These are phyloP conservation scores for Helicosporidium sp. DNA, from an alignment of 139 green algal species.

Conservation along the genomic window DNA sequence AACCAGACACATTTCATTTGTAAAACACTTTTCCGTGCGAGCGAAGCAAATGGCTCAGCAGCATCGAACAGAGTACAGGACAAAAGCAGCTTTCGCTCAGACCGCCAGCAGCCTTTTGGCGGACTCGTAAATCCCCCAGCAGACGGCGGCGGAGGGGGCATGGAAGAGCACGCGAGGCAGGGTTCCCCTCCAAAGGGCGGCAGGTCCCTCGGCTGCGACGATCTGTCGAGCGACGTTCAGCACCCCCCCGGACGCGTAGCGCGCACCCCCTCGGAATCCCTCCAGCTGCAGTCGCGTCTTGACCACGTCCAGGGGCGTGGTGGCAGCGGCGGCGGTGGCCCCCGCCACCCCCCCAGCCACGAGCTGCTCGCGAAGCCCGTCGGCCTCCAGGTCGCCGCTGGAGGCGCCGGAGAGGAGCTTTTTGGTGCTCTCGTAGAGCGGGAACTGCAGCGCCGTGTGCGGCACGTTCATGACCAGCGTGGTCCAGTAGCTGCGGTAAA, in stretches of 20 bases:
- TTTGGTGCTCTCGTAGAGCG: conserved; percentile 77
- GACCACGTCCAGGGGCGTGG: conserved; percentile 74
- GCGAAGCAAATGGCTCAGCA: no score
- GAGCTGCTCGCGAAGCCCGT: conserved; percentile 35
- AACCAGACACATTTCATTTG: no score
- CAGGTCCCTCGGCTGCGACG: conserved; percentile 50
- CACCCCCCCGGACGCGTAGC: conserved; percentile 35
- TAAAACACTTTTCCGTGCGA: no score
- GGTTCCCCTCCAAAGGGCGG: conserved; percentile 55
- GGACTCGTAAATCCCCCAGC: conserved; percentile 87
- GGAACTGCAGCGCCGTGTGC: conserved; percentile 83
- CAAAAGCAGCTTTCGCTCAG: no score
- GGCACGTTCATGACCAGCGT: conserved; percentile 93
- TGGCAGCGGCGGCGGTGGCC: conserved; percentile 47
- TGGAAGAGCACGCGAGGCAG: conserved; percentile 81
- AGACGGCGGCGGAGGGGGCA: conserved; percentile 70
- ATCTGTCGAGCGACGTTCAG: conserved; percentile 50
- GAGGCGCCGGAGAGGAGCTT: conserved; percentile 24
- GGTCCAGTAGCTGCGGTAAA: conserved; percentile 75
- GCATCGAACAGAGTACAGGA: no score
- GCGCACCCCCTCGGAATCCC: conserved; percentile 31
- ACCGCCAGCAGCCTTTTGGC: conserved; percentile 46
- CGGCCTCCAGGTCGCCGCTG: conserved; percentile 10
- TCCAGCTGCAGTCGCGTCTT: conserved; percentile 79
- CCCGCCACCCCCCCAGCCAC: conserved; percentile 54